Evolutionary conservation across 83 land plant species (phyloP), one percentile per base, ranked within the genome.

Genomic region (Picea abies): DNA sequence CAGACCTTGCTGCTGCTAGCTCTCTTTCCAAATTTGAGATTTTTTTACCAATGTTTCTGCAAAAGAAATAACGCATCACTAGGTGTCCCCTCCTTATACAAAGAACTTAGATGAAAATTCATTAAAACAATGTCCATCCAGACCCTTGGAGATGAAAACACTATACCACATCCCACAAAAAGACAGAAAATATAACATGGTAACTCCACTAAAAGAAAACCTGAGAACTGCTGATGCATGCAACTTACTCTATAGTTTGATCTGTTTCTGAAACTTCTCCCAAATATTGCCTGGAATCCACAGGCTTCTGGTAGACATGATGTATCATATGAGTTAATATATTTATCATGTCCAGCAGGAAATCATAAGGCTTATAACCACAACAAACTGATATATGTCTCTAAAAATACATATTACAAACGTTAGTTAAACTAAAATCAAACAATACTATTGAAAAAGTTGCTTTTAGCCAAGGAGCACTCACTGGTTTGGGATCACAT

Each of bases 11-110:
- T 60, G 88, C 87, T 22, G 86, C 90, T 65, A 90, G 75, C 39
- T 92, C 92, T 85, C 84, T 81, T 80, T 91, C 91, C 52, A 91
- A 82, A 75, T 85, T 84, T 23, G 92, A 84, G 63, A 91, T 89
- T 15, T 86, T 89, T 72, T 89, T 91, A 77, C 88, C 90, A 49
- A 88, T 83, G 80, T 87, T 84, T 29, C 92, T 92, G 81, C 79
- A 82, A 4, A 66, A 23, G 22, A 20, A 81, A 68, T 9, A 58
- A 4, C 47, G 16, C 47, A 35, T 15, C 76, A 52, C 25, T 16
- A 32, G 60, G 60, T 14, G 23, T 71, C 19, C 14, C 26, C 37
- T 19, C n/a, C 23, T 72, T 56, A 29, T 16, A 82, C 25, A 72
- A 41, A 22, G 35, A 35, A 65, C 14, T 82, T 26, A 44, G 16